Percentiles rank a stretch among this genome's conserved stretches.
Evolutionary conservation across 2,329 filamentous ascomycete species (phyloP).

Genomic region (Graphilbum fragrans): DNA sequence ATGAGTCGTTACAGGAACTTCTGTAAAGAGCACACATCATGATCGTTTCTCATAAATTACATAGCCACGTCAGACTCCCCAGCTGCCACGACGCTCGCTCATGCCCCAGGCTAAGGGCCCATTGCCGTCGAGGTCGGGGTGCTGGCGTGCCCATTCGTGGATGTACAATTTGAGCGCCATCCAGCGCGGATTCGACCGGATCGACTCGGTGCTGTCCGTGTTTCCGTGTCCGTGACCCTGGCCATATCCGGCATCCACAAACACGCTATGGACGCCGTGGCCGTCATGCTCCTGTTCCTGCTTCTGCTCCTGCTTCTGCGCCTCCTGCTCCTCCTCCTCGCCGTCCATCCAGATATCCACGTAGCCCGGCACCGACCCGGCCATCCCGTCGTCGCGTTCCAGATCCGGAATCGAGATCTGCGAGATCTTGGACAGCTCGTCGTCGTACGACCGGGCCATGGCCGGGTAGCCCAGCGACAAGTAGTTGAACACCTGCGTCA

Average conservation of each 20-base stretch:
- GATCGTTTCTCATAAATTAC: background rate
- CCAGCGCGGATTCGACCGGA: constrained; percentile 51
- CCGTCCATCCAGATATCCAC: constrained; percentile 53
- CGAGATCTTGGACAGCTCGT: constrained; percentile 74
- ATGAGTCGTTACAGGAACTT: too few relatives aligned
- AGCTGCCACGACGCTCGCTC: constrained; percentile 54
- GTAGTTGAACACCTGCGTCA: constrained; percentile 97
- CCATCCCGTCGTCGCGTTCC: constrained; percentile 53
- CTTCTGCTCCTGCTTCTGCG: background rate
- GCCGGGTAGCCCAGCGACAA: constrained; percentile 85
- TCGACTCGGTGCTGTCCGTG: too few relatives aligned
- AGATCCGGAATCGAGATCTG: constrained; percentile 57
- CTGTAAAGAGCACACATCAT: background rate
- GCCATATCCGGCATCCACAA: too few relatives aligned
- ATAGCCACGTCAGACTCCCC: constrained; percentile 43
- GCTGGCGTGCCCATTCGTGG: constrained; percentile 78
- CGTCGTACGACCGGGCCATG: constrained; percentile 70
- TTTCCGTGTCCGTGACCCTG: constrained; percentile 33
- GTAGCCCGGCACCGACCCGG: constrained; percentile 14
- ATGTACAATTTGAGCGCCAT: constrained; percentile 74
- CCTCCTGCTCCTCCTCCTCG: constrained; percentile 21
- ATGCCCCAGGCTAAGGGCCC: constrained; percentile 56
- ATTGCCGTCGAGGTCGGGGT: constrained; percentile 57
- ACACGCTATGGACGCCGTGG: too few relatives aligned
- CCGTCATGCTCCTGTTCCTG: too few relatives aligned